These are phyloP conservation scores for Cucumis variabilis DNA, from an alignment of 331 rosid genomes.

Conservation along the genomic window DNA sequence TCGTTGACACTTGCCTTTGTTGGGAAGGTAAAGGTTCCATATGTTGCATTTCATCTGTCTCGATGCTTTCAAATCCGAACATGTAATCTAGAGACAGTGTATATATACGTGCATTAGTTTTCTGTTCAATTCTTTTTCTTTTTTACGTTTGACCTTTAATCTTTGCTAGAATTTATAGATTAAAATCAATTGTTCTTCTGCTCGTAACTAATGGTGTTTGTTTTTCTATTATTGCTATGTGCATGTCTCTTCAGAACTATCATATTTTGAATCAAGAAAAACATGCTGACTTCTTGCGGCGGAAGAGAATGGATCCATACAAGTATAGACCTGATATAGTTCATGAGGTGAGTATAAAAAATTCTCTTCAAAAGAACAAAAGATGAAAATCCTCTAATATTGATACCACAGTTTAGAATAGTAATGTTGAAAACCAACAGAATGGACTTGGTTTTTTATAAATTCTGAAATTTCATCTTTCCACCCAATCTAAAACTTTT, in stretches of 20 bases:
- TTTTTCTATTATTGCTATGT: neutral
- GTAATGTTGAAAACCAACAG: neutral
- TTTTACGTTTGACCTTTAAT: neutral
- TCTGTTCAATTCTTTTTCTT: neutral
- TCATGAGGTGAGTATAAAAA: conserved; percentile 22
- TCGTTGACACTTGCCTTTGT: conserved; percentile 33
- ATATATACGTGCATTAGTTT: neutral
- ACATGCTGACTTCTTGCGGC: conserved; percentile 28
- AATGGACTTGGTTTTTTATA: no score
- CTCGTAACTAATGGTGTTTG: neutral
- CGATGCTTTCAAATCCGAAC: neutral
- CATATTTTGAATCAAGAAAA: conserved; percentile 31
- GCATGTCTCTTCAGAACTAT: conserved; percentile 3
- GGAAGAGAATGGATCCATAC: conserved; percentile 33
- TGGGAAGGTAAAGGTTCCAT: conserved; percentile 23
- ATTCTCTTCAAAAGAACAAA: neutral
- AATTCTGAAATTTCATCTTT: no score
- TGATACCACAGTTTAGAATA: neutral
- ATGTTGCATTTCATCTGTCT: neutral
- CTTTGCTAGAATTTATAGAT: neutral
- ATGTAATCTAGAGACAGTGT: no score
- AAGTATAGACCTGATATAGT: conserved; percentile 35
- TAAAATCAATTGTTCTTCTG: neutral
- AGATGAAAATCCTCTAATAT: neutral
- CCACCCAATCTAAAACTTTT: no score